These are phyloP conservation scores for Furcasterigmium sp. DNA, from an alignment of 2,329 filamentous ascomycete species.

Conservation along the genomic window DNA sequence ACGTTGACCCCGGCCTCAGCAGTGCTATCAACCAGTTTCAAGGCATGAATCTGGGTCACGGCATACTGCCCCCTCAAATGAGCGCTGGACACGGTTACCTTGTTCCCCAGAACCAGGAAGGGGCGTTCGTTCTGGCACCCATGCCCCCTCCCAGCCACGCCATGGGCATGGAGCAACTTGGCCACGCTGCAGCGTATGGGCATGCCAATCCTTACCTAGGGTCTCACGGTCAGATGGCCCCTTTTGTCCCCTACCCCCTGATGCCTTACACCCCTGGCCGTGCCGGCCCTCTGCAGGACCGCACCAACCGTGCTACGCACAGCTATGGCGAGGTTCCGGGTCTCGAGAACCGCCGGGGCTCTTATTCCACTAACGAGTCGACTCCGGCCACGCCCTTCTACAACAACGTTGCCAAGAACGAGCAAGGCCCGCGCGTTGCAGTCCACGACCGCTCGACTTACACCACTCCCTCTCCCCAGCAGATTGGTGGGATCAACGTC, in stretches of 20 bases:
- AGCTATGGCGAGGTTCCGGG: constrained; percentile 51
- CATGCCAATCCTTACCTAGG: constrained; percentile 22
- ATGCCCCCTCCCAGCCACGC: constrained; percentile 25
- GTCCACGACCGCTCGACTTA: constrained; percentile 59
- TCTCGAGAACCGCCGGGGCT: constrained; percentile 61
- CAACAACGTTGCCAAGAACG: constrained; percentile 50
- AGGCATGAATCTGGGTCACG: constrained; percentile 28
- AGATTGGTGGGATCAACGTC: constrained; percentile 38
- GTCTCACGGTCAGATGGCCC: constrained; percentile 22
- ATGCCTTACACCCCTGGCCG: constrained; percentile 51
- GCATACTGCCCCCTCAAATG: constrained; percentile 23
- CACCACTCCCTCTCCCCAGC: constrained; percentile 61
- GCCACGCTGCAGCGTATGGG: constrained; percentile 4
- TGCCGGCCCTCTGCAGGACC: constrained; percentile 35
- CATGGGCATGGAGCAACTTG: constrained; percentile 25
- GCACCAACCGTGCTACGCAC: constrained; percentile 29
- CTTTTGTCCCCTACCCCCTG: constrained; percentile 29
- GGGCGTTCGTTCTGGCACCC: constrained; percentile 30
- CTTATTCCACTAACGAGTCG: constrained; percentile 64
- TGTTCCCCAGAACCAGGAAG: constrained; percentile 25
- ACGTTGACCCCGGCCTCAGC: constrained; percentile 2
- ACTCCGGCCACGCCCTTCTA: constrained; percentile 63
- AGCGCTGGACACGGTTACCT: constrained; percentile 29
- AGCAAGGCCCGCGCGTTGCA: constrained; percentile 52
- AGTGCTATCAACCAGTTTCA: constrained; percentile 10